A percentile compares a stretch with the other conserved stretches of the same genome.
These are phyloP conservation scores for Polytrichum formosum DNA, from an alignment of 225 moss, liverwort and hornwort species.

Conservation along the genomic window DNA sequence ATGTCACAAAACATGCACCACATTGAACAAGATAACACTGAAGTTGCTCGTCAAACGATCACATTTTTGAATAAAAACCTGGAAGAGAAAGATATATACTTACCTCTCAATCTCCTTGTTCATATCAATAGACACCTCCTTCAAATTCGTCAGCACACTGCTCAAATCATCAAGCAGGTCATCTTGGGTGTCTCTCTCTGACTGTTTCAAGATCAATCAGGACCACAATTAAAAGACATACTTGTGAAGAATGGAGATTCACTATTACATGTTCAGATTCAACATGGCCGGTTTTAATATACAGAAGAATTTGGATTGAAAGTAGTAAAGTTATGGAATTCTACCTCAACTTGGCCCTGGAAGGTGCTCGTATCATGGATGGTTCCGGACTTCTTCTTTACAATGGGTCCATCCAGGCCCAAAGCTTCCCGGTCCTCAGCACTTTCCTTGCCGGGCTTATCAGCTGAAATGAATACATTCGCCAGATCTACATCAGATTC, in stretches of 20 bases:
- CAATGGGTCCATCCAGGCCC: constrained; percentile 41
- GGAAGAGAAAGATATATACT: neutral
- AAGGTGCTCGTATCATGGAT: constrained; percentile 38
- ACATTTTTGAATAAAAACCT: too few relatives aligned
- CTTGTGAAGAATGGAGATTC: neutral
- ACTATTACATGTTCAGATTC: neutral
- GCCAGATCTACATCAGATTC: neutral
- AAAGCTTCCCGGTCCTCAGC: constrained; percentile 59
- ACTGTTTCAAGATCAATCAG: constrained; percentile 16
- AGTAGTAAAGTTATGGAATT: neutral
- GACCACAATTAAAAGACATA: constrained; percentile 3
- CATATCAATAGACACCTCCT: constrained; percentile 69
- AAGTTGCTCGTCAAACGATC: neutral
- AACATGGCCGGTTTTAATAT: neutral
- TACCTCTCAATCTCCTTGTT: constrained; percentile 53
- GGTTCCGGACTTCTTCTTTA: constrained; percentile 34
- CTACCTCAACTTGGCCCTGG: constrained; percentile 48
- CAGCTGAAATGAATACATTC: constrained; percentile 23
- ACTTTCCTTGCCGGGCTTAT: constrained; percentile 36
- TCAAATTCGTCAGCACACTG: constrained; percentile 45
- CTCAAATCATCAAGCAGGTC: constrained; percentile 59
- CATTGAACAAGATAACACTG: neutral
- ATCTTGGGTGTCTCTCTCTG: constrained; percentile 50
- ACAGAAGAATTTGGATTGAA: too few relatives aligned
- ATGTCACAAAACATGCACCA: neutral